Evolutionary conservation across 2,329 filamentous ascomycete species (phyloP).

Genomic region (Paraphoma sp.): DNA sequence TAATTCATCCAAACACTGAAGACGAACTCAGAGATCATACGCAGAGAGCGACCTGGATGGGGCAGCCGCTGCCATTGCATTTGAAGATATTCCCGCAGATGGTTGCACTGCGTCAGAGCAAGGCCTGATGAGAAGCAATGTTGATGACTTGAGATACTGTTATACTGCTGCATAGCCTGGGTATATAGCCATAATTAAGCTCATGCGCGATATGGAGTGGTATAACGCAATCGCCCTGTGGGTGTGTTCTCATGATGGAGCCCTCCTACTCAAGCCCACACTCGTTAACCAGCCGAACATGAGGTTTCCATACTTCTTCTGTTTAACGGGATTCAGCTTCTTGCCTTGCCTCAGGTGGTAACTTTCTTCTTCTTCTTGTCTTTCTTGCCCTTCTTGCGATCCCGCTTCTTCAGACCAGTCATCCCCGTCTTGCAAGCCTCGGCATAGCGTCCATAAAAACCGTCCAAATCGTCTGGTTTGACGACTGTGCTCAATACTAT

Average conservation of each 20-base stretch:
- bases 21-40: slow-evolving; percentile 68
- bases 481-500: slow-evolving; percentile 86
- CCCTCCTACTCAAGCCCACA: no score
- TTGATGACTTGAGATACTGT: not conserved
- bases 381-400: slow-evolving; percentile 83
- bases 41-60: slow-evolving; percentile 76
- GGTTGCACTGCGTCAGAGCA: slow-evolving; percentile 1
- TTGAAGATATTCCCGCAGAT: slow-evolving; percentile 55
- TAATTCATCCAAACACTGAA: slow-evolving; percentile 85
- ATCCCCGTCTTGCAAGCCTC: slow-evolving; percentile 91
- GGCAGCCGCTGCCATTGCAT: slow-evolving; percentile 69
- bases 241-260: no score
- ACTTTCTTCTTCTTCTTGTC: slow-evolving; percentile 74
- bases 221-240: no score
- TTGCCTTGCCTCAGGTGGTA: slow-evolving; percentile 25
- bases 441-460: slow-evolving; percentile 84
- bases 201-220: no score
- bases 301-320: not conserved
- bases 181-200: not conserved
- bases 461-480: slow-evolving; percentile 74
- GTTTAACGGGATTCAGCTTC: slow-evolving; percentile 14
- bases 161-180: not conserved
- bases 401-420: slow-evolving; percentile 88
- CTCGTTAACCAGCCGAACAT: no score
- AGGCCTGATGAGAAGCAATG: not conserved